A percentile compares a stretch with the other conserved stretches of the same genome.
phyloP scores from a whole-genome alignment of 2,329 filamentous ascomycete species.

The Myriosclerotinia scirpicola region DNA sequence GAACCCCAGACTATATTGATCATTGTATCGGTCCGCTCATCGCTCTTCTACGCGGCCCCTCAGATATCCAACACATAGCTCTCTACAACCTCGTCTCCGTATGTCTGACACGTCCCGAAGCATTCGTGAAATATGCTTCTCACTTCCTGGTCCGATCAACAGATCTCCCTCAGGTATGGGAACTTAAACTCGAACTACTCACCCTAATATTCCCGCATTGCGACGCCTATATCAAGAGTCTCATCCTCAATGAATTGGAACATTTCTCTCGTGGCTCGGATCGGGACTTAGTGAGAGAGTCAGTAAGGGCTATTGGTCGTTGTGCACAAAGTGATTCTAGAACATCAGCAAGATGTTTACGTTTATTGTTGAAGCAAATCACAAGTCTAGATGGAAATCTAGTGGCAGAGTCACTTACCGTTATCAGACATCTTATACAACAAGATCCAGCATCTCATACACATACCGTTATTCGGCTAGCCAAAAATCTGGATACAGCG shows the following conservation, averaged over 20 bases:
- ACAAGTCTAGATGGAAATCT: conserved; percentile 83
- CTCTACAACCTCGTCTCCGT: conserved; percentile 96
- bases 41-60: conserved; percentile 77
- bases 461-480: conserved; percentile 82
- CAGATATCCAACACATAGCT: conserved; percentile 86
- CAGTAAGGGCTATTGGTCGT: conserved; percentile 87
- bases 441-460: conserved; percentile 79
- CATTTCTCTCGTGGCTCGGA: conserved; percentile 82
- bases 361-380: conserved; percentile 81
- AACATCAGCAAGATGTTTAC: conserved; percentile 76
- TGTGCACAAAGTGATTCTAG: conserved; percentile 77
- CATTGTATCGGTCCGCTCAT: conserved; percentile 79
- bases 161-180: conserved; percentile 81
- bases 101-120: conserved; percentile 69
- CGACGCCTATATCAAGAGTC: conserved; percentile 71
- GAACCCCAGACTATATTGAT: conserved; percentile 73
- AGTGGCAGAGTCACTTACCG: conserved; percentile 89
- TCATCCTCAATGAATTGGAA: conserved; percentile 89
- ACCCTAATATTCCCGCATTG: conserved; percentile 88
- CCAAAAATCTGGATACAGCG: conserved; percentile 86
- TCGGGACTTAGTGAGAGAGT: conserved; percentile 78
- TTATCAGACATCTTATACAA: conserved; percentile 93
- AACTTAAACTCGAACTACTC: conserved; percentile 86
- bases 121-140: conserved; percentile 84
- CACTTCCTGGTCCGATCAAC: conserved; percentile 85